phyloP scores from a whole-genome alignment of 2,329 filamentous ascomycete species.

The Aspergillus sp. region DNA sequence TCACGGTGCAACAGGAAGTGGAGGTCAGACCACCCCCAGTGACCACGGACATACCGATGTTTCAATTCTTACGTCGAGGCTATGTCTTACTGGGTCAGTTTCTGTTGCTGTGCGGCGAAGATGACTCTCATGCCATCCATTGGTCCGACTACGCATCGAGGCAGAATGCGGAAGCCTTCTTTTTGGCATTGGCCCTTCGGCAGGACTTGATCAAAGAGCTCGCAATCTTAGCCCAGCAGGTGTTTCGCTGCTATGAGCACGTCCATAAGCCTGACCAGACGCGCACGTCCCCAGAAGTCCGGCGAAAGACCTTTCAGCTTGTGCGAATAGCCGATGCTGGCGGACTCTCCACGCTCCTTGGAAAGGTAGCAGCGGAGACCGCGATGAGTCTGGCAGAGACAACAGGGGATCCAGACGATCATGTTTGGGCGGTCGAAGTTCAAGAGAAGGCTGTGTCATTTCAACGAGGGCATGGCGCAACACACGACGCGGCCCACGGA shows the following conservation, averaged over 20 bases:
- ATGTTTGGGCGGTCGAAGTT: constrained; percentile 31
- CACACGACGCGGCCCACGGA: constrained; percentile 5
- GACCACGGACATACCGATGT: constrained; percentile 8
- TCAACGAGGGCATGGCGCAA: constrained; percentile 8
- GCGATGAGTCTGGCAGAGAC: constrained; percentile 33
- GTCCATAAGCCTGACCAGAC: constrained; percentile 13
- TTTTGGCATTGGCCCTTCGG: constrained; percentile 17
- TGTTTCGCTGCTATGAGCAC: constrained; percentile 25
- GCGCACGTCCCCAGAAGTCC: constrained; percentile 17
- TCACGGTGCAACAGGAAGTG: constrained; percentile 16
- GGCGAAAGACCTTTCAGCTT: constrained; percentile 17
- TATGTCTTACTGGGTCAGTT: constrained; percentile 23
- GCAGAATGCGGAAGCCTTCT: constrained; percentile 21
- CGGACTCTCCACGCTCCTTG: constrained; percentile 20
- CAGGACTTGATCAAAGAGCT: constrained; percentile 25
- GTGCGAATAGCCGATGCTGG: constrained; percentile 11
- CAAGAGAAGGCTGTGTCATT: constrained; percentile 22
- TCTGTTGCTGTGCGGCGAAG: constrained; percentile 19
- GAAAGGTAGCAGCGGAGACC: constrained; percentile 28
- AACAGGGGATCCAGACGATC: constrained; percentile 28
- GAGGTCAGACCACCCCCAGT: constrained; percentile 4
- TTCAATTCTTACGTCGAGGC: constrained; percentile 23
- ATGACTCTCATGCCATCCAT: constrained; percentile 5
- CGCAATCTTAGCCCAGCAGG: constrained; percentile 23
- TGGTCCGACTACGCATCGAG: constrained; percentile 9